These are phyloP conservation scores for Begonia fuchsioides DNA, from an alignment of 306 rosid genomes.

Conservation along the genomic window DNA sequence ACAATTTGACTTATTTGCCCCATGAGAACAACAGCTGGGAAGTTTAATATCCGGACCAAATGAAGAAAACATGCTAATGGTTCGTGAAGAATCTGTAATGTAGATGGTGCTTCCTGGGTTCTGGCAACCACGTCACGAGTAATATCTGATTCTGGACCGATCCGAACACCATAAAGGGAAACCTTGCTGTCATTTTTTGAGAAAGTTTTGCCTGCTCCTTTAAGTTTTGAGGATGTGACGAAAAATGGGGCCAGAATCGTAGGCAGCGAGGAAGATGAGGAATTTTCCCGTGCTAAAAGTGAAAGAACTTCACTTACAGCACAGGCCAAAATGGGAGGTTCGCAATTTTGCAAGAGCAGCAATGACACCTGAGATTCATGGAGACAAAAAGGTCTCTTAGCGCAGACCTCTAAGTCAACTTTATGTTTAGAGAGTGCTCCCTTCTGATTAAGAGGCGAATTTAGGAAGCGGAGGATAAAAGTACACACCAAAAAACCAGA, in stretches of 20 bases:
- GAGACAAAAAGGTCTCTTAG: background rate
- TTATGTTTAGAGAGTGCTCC: background rate
- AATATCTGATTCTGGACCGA: constrained; percentile 44
- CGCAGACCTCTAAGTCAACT: background rate
- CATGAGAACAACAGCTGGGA: constrained; percentile 45
- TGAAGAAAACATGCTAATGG: constrained; percentile 55
- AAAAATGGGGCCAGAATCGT: constrained; percentile 46
- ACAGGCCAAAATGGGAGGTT: constrained; percentile 60
- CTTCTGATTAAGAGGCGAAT: background rate
- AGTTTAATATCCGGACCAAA: constrained; percentile 33
- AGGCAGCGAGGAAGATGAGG: constrained; percentile 30
- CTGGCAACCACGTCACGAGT: constrained; percentile 20
- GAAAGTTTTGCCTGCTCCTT: constrained; percentile 28
- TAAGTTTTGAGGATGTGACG: constrained; percentile 43
- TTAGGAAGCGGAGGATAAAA: background rate
- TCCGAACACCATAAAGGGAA: constrained; percentile 30
- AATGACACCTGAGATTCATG: constrained; percentile 40
- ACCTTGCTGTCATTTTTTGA: constrained; percentile 13
- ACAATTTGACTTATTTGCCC: constrained; percentile 27
- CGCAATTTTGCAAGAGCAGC: constrained; percentile 46
- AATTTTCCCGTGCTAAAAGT: constrained; percentile 22
- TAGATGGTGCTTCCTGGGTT: constrained; percentile 35
- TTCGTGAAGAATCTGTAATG: constrained; percentile 47
- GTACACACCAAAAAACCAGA: too few relatives aligned
- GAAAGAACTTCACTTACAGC: constrained; percentile 54